Evolutionary conservation across 2,329 filamentous ascomycete species (phyloP).

Genomic region (Madurella mycetomatis): DNA sequence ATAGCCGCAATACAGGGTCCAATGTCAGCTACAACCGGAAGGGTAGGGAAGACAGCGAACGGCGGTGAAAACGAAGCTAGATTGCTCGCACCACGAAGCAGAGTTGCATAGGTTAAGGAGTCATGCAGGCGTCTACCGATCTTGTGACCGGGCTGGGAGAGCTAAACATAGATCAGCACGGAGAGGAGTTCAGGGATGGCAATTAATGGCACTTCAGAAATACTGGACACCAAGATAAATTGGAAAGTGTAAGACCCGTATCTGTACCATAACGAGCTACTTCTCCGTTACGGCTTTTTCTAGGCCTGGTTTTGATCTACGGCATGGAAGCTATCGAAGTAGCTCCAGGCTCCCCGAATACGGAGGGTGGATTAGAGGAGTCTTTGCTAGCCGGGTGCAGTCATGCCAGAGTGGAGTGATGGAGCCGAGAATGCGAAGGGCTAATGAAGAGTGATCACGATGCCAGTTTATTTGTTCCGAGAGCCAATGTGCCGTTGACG

Average conservation of each 20-base stretch:
- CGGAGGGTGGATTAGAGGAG: slow-evolving; percentile 46
- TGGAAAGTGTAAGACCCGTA: slow-evolving; percentile 56
- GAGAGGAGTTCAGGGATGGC: too few relatives aligned
- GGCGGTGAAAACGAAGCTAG: too few relatives aligned
- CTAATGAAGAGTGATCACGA: slow-evolving; percentile 19
- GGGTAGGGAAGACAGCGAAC: too few relatives aligned
- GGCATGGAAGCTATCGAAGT: slow-evolving; percentile 55
- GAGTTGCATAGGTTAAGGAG: too few relatives aligned
- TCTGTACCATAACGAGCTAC: slow-evolving; percentile 58
- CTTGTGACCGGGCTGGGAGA: too few relatives aligned
- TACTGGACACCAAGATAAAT: background rate
- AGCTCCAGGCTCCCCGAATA: slow-evolving; percentile 53
- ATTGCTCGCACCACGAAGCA: too few relatives aligned
- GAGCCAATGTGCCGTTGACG: slow-evolving; percentile 28
- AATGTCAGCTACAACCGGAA: too few relatives aligned
- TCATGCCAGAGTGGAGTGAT: slow-evolving; percentile 12
- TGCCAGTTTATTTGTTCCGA: slow-evolving; percentile 28
- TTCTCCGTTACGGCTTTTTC: slow-evolving; percentile 58
- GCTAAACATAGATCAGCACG: too few relatives aligned
- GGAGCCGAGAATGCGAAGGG: background rate
- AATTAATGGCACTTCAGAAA: too few relatives aligned
- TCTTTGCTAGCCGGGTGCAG: slow-evolving; percentile 49
- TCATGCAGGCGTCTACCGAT: too few relatives aligned
- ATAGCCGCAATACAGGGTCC: too few relatives aligned
- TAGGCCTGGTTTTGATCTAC: slow-evolving; percentile 54